Evolutionary conservation across 352 stramenopile species (phyloP).

Genomic region (Discostella stelligera): DNA sequence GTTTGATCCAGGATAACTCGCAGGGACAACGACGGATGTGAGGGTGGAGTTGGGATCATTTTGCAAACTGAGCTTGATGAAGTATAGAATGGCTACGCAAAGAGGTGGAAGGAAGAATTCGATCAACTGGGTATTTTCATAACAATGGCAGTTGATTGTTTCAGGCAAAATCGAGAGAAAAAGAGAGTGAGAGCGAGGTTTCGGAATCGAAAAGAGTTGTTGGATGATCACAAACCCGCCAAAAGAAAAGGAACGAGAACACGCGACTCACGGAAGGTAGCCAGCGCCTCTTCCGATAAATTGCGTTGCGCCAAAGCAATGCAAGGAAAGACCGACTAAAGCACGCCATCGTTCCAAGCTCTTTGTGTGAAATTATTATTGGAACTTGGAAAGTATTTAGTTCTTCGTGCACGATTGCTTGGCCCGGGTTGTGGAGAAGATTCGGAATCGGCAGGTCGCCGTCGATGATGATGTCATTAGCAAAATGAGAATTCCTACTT

Average conservation of each 20-base stretch:
- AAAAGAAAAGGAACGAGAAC: neutral
- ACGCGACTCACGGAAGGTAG: conserved; percentile 47
- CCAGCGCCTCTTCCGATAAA: conserved; percentile 49
- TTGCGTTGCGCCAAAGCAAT: conserved; percentile 44
- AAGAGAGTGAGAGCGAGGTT: neutral
- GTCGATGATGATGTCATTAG: no score
- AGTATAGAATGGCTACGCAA: conserved; percentile 42
- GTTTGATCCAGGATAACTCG: conserved; percentile 25
- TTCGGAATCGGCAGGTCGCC: no score
- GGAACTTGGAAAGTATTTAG: no score
- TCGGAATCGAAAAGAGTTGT: no score
- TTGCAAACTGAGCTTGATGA: conserved; percentile 51
- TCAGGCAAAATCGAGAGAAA: neutral
- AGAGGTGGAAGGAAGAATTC: conserved; percentile 50
- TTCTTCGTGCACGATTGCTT: no score
- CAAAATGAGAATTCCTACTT: no score
- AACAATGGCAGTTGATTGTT: no score
- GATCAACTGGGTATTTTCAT: conserved; percentile 31
- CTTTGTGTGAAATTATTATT: no score
- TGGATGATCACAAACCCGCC: no score
- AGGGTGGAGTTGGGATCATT: conserved; percentile 43
- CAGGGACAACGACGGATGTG: conserved; percentile 33
- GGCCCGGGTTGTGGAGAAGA: no score
- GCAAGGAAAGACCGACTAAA: conserved; percentile 48
- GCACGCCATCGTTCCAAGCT: conserved; percentile 18